phyloP scores from a whole-genome alignment of 176 grass and related monocot genomes.

The Eremochloa ophiuroides region DNA sequence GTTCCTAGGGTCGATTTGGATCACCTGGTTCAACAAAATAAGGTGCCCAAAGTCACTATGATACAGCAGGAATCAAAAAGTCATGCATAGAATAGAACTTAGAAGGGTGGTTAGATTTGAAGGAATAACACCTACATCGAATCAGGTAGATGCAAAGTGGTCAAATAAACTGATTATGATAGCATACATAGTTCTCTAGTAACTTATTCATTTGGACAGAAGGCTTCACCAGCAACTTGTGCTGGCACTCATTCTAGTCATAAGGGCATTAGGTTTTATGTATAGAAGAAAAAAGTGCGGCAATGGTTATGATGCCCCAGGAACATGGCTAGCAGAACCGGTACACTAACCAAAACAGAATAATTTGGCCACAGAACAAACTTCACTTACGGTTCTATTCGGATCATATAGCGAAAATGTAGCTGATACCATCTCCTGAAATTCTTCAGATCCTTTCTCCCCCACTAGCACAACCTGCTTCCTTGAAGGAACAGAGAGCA shows the following conservation, averaged over 20 bases:
- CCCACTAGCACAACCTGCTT: slow-evolving; percentile 86
- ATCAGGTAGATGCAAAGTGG: not conserved
- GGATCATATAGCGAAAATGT: slow-evolving; percentile 71
- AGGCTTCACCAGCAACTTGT: not conserved
- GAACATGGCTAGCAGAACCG: not conserved
- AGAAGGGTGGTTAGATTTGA: not conserved
- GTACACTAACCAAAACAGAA: not conserved
- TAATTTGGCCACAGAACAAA: not conserved
- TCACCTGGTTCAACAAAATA: slow-evolving; percentile 50
- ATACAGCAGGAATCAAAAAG: not conserved
- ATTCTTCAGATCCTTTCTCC: slow-evolving; percentile 53
- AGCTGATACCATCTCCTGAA: slow-evolving; percentile 50
- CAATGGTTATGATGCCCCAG: not conserved
- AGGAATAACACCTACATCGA: not conserved
- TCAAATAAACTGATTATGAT: not conserved
- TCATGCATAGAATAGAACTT: not conserved
- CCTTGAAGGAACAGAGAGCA: slow-evolving; percentile 63
- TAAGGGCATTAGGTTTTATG: not conserved
- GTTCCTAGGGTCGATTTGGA: slow-evolving; percentile 61
- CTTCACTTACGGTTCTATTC: slow-evolving; percentile 70
- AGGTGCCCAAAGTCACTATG: not conserved
- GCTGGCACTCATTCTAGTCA: not conserved
- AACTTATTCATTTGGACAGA: not conserved
- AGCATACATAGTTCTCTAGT: not conserved
- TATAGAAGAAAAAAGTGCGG: not conserved